Percentiles rank a stretch among this genome's conserved stretches.
These are phyloP conservation scores for Prinsepia uniflora DNA, from an alignment of 306 rosid genomes.

Conservation along the genomic window DNA sequence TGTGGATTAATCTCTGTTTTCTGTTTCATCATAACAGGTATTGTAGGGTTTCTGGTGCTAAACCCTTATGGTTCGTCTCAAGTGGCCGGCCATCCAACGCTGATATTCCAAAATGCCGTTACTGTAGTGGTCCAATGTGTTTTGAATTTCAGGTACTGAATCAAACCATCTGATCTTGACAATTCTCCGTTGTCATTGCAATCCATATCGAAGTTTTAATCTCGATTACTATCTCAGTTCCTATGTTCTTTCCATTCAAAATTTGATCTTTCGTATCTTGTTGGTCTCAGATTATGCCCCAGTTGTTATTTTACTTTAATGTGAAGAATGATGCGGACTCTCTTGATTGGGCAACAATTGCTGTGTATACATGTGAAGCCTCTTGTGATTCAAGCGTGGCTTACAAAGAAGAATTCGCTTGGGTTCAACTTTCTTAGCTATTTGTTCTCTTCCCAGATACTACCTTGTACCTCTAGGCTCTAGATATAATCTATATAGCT, in stretches of 20 bases:
- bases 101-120: slow-evolving; percentile 43
- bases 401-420: slow-evolving; percentile 62
- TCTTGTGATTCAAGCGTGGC: slow-evolving; percentile 49
- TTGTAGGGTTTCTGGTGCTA: slow-evolving; percentile 45
- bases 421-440: slow-evolving; percentile 55
- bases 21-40: slow-evolving; percentile 44
- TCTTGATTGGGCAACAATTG: slow-evolving; percentile 69
- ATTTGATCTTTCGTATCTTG: neutral
- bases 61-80: slow-evolving; percentile 63
- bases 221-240: neutral
- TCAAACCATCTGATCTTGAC: neutral
- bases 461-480: neutral
- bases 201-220: neutral
- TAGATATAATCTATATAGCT: neutral
- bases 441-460: slow-evolving; percentile 10
- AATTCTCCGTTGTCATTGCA: neutral
- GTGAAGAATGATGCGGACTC: slow-evolving; percentile 55
- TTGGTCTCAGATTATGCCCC: slow-evolving; percentile 61
- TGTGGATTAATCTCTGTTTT: neutral
- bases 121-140: slow-evolving; percentile 40
- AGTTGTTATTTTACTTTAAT: slow-evolving; percentile 54
- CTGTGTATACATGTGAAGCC: slow-evolving; percentile 58
- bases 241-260: neutral
- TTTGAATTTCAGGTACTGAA: slow-evolving; percentile 51
- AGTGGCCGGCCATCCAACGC: slow-evolving; percentile 66